Evolutionary conservation across 2,329 filamentous ascomycete species (phyloP).

Genomic region (Incumbomyces delicatus): DNA sequence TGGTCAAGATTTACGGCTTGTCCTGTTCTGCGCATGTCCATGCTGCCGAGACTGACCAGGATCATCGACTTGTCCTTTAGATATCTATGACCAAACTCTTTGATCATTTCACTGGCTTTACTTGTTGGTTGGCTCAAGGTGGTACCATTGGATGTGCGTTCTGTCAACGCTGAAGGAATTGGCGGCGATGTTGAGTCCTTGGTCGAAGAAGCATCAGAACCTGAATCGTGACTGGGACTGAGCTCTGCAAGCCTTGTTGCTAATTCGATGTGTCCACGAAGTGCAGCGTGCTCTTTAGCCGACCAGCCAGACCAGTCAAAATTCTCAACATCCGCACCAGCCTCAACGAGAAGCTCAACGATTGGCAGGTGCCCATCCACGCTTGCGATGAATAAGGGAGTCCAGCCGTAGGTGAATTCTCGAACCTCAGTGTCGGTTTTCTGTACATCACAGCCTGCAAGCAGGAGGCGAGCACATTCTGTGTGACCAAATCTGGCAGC

Average conservation of each 20-base stretch:
- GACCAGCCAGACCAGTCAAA: slow-evolving; percentile 88
- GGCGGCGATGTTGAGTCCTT: slow-evolving; percentile 27
- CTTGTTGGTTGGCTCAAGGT: slow-evolving; percentile 25
- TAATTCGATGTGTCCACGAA: slow-evolving; percentile 79
- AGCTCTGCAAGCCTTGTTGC: slow-evolving; percentile 57
- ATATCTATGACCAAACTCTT: slow-evolving; percentile 93
- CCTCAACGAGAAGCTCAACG: slow-evolving; percentile 65
- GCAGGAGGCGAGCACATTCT: slow-evolving; percentile 66
- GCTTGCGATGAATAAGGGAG: slow-evolving; percentile 83
- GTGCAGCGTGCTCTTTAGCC: slow-evolving; percentile 80
- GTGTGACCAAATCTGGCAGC: slow-evolving; percentile 81
- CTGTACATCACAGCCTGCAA: slow-evolving; percentile 60
- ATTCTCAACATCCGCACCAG: slow-evolving; percentile 64
- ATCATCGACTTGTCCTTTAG: slow-evolving; percentile 81
- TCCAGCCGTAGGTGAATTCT: slow-evolving; percentile 86
- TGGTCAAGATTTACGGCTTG: slow-evolving; percentile 78
- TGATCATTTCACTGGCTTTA: slow-evolving; percentile 65
- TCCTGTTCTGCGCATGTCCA: slow-evolving; percentile 78
- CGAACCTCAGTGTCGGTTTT: slow-evolving; percentile 65
- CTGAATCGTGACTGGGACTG: slow-evolving; percentile 31
- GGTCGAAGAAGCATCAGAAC: slow-evolving; percentile 24
- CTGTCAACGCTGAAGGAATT: slow-evolving; percentile 30
- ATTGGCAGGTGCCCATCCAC: slow-evolving; percentile 76
- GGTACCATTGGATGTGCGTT: slow-evolving; percentile 31
- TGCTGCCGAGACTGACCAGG: slow-evolving; percentile 83